Conservation (phyloP, 345 rosid species). For the Alliaria petiolata region DNA sequence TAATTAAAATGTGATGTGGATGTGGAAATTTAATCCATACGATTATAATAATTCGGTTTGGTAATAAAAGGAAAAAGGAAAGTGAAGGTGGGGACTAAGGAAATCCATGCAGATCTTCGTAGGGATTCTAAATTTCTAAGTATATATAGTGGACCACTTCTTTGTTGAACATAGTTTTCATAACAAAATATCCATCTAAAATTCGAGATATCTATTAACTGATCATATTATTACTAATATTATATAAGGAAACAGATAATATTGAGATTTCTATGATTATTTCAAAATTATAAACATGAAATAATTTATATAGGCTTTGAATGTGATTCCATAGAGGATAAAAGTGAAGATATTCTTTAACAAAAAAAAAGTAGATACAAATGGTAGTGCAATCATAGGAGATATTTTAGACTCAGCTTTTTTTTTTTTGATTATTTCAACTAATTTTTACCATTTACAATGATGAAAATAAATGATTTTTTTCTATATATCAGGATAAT, state of each 20-base stretch:
- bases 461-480: no score
- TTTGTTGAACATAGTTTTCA: conserved; percentile 8
- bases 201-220: not conserved
- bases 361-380: no score
- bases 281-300: no score
- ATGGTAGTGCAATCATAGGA: not conserved
- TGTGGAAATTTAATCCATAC: not conserved
- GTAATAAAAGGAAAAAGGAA: conserved; percentile 25
- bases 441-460: no score
- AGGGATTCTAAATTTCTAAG: conserved; percentile 22
- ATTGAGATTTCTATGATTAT: not conserved
- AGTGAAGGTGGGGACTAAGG: conserved; percentile 28
- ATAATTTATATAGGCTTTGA: no score
- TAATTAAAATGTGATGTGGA: conserved; percentile 13
- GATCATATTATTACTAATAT: not conserved
- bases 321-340: not conserved
- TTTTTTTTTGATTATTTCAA: no score
- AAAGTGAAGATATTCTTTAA: no score
- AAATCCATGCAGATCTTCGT: conserved; percentile 32
- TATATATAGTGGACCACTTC: conserved; percentile 29
- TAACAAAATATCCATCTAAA: not conserved
- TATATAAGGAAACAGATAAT: not conserved
- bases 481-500: no score
- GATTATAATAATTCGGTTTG: conserved; percentile 15
- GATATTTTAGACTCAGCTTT: no score